Evolutionary conservation across 805 yeast genomes (phyloP), one percentile per base, ranked within the genome.

Genomic region (Schwanniomyces pseudopolymorphus): DNA sequence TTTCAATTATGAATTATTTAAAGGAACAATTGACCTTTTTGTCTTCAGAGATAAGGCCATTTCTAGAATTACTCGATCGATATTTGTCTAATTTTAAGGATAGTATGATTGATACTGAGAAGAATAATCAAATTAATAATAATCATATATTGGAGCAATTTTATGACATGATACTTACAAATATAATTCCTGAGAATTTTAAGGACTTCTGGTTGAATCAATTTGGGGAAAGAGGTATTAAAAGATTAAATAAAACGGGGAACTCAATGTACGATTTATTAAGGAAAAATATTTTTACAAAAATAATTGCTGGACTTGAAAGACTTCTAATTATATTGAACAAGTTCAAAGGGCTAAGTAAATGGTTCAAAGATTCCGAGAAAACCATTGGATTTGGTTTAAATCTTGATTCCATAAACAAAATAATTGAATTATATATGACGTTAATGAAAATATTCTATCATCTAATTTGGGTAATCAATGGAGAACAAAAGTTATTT

Each of bases 181-280:
- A 86, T 1, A 66, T 78, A 43, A 69, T 83, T 47, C 73, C 81
- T 1, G 70, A 67, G 11, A 62, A 70, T 0, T 65, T 80, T 1
- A 75, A 73, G 48, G 82, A 80, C 46, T 86, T 83, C 82, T 66
- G 87, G 57, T 73, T 79, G 19, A 83, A 84, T 53, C 80, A 82
- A 40, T 66, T 86, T 27, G 90, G 88, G 0, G 89, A 84, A 50
- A 68, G 86, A 50, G 87, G 87, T 24, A 59, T 79, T 16, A 79
- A 77, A 50, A 70, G 79, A 52, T 78, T 89, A 78, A 64, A 66
- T 2, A 75, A 72, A 43, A 43, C 75, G 14, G 84, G 86, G 0
- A 74, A 71, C 28, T 61, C 71, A 1, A 68, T 77, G 11, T 84
- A 78, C 55, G 85, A 83, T 37, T 66, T 66, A 39, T 63, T 77